Conservation (phyloP, 2,329 filamentous ascomycete species). For the Diplocarpon mali region DNA sequence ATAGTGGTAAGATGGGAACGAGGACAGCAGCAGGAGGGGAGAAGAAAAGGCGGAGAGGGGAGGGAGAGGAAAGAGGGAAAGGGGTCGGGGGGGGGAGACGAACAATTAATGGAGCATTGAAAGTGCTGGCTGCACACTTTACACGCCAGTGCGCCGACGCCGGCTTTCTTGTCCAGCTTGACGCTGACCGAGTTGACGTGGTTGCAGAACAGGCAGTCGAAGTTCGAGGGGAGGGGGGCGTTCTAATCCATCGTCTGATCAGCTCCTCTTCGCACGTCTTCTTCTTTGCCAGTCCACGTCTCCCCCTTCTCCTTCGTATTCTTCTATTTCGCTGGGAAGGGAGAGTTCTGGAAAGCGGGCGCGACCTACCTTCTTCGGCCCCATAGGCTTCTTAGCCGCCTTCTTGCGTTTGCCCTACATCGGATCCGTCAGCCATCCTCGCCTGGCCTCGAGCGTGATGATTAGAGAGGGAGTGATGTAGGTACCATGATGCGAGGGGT, state of each 20-base stretch:
- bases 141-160: slow-evolving; percentile 75
- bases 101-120: slow-evolving; percentile 88
- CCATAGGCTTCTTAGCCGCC: slow-evolving; percentile 69
- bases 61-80: background rate
- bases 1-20: too few species aligned
- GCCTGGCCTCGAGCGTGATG: background rate
- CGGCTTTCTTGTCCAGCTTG: slow-evolving; percentile 87
- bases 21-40: too few species aligned
- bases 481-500: background rate
- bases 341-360: background rate
- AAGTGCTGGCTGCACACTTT: slow-evolving; percentile 91
- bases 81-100: slow-evolving; percentile 25
- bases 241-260: slow-evolving; percentile 32
- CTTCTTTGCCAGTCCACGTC: background rate
- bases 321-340: background rate
- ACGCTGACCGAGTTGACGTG: slow-evolving; percentile 88
- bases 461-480: background rate
- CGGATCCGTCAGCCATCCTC: too few species aligned
- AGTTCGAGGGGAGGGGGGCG: slow-evolving; percentile 68
- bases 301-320: background rate
- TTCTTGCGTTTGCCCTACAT: slow-evolving; percentile 90
- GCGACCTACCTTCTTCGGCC: slow-evolving; percentile 62
- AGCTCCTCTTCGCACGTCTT: background rate
- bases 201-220: slow-evolving; percentile 97
- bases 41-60: background rate